These are phyloP conservation scores for Ceratonia siliqua DNA, from an alignment of 306 rosid genomes.

Conservation along the genomic window DNA sequence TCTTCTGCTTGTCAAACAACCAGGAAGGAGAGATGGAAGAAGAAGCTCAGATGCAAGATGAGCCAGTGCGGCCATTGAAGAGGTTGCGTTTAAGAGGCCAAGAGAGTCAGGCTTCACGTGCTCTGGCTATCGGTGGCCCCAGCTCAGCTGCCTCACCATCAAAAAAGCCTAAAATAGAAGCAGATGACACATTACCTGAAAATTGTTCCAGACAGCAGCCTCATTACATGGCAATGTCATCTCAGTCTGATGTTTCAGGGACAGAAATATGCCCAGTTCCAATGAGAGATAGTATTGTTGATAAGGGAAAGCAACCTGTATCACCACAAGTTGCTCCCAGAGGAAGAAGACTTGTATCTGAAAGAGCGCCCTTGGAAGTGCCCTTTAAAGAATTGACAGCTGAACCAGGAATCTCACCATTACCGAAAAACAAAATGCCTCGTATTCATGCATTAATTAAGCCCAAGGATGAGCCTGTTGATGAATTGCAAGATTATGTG, in stretches of 20 bases:
- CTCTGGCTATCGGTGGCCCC: conserved; percentile 32
- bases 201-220: conserved; percentile 42
- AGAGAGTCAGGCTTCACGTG: conserved; percentile 44
- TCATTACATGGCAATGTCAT: conserved; percentile 32
- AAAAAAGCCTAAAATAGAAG: conserved; percentile 59
- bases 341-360: conserved; percentile 39
- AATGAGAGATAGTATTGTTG: conserved; percentile 31
- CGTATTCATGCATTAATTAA: conserved; percentile 42
- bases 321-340: conserved; percentile 39
- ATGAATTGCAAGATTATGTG: conserved; percentile 39
- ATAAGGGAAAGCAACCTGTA: conserved; percentile 77
- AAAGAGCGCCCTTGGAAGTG: conserved; percentile 31
- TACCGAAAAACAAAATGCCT: conserved; percentile 39
- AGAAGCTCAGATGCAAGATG: conserved; percentile 44
- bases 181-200: conserved; percentile 37
- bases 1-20: conserved; percentile 29
- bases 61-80: conserved; percentile 71
- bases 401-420: conserved; percentile 36
- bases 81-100: conserved; percentile 72
- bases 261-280: conserved; percentile 41
- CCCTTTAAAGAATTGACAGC: conserved; percentile 44
- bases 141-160: conserved; percentile 38
- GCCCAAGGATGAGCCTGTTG: conserved; percentile 88
- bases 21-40: conserved; percentile 51
- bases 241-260: conserved; percentile 35